Base-by-base conservation (phyloP, 106 monocot genomes). In the Xerophyta viscosa region DNA sequence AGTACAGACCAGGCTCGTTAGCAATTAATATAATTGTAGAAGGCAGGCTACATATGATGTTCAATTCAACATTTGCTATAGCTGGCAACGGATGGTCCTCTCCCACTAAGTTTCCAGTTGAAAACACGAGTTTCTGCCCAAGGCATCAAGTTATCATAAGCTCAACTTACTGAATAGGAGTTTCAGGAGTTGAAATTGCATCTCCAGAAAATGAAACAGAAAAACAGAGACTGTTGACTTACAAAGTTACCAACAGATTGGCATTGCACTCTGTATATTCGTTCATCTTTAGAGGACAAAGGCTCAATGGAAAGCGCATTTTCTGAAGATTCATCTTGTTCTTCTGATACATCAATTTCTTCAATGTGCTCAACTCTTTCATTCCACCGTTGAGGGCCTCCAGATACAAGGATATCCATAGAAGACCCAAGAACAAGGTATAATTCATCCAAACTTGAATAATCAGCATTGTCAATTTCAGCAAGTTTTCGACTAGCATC, bases 91-190 rank as follows among this genome's bases (percentile, higher is more conserved):
- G 76, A 79, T 98, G 90, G 61, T 58, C 71, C 36, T 53, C 60
- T 29, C 90, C 98, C 64, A 61, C 64, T 25, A 90, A 55, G 67
- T 98, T 98, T 77, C 89, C 98, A 52, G 86, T 89, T 44, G 89
- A 86, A 77, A 98, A 98, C 4, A 77, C 41, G 47, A 89, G 62
- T 75, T 79, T 79, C 98, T 98, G 73, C 25, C 21, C 12, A 61
- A 28, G 42, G 51, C 52, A 25, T 9, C 22, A 68, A 28, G 65
- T 6, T 14, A 29, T 20, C 3, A 65, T n/a, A n/a, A n/a, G n/a
- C n/a, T n/a, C n/a, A n/a, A n/a, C n/a, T n/a, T n/a, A n/a, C n/a
- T n/a, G n/a, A n/a, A n/a, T n/a, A n/a, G n/a, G n/a, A n/a, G n/a
- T n/a, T n/a, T n/a, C n/a, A n/a, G n/a, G n/a, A n/a, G n/a, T n/a